A percentile compares a stretch with the other conserved stretches of the same genome.
phyloP scores from a whole-genome alignment of 768 basidiomycete species.

The Amanita rubescens region DNA sequence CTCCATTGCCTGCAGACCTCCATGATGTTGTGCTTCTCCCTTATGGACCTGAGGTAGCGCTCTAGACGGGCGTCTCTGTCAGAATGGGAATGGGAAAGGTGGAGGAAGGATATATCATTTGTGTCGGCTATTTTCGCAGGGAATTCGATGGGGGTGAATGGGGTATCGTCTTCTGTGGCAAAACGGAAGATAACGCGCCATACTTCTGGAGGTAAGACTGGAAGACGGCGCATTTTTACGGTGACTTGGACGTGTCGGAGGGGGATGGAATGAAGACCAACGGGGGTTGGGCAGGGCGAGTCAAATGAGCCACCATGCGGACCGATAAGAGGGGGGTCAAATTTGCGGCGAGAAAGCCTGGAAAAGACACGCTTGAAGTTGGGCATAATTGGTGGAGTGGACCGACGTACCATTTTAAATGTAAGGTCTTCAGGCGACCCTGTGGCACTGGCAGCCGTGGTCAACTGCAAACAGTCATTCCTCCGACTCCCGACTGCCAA shows the following conservation, averaged over 20 bases:
- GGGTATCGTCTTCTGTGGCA: slow-evolving; percentile 29
- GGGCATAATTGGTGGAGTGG: too few species aligned
- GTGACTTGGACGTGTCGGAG: neutral
- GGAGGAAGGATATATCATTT: slow-evolving; percentile 52
- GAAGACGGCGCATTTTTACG: slow-evolving; percentile 15
- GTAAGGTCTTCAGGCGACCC: too few species aligned
- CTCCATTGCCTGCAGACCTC: slow-evolving; percentile 54
- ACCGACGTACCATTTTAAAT: too few species aligned
- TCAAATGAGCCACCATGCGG: too few species aligned
- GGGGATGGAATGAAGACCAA: neutral
- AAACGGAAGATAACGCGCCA: slow-evolving; percentile 62
- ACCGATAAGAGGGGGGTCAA: too few species aligned
- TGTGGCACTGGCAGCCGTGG: too few species aligned
- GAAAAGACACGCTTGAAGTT: too few species aligned
- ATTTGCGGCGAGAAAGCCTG: too few species aligned
- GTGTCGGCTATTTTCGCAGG: slow-evolving; percentile 16
- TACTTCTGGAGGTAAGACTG: slow-evolving; percentile 50
- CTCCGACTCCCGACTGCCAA: too few species aligned
- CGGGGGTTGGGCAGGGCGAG: neutral
- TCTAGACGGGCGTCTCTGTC: slow-evolving; percentile 27
- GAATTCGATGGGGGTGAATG: slow-evolving; percentile 7
- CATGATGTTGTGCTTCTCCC: slow-evolving; percentile 40
- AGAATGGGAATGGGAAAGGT: slow-evolving; percentile 30
- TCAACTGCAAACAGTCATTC: too few species aligned
- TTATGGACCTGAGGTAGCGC: slow-evolving; percentile 41